Conservation (phyloP, 306 rosid genomes). For the Inga laurina region DNA sequence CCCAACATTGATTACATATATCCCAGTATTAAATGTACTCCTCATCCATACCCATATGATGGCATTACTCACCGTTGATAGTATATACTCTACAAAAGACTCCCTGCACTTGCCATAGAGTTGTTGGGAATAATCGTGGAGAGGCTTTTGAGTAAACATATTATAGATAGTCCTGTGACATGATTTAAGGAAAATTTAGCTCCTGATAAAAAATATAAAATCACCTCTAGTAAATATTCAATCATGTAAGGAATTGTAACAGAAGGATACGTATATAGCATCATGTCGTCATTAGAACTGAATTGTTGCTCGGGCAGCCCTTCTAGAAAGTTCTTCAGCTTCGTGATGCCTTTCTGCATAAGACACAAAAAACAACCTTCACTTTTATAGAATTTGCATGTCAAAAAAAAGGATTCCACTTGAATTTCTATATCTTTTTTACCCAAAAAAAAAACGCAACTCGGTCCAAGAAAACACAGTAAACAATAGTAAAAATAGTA, state of each 20-base stretch:
- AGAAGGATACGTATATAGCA: slow-evolving; percentile 35
- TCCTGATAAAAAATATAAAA: background rate
- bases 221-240: background rate
- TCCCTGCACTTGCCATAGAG: slow-evolving; percentile 49
- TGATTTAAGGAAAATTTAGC: slow-evolving; percentile 22
- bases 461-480: too few species aligned
- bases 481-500: too few species aligned
- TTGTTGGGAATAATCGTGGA: slow-evolving; percentile 52
- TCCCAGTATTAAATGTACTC: background rate
- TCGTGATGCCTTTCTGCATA: slow-evolving; percentile 38
- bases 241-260: background rate
- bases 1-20: background rate
- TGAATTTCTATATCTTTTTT: too few species aligned
- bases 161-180: slow-evolving; percentile 49
- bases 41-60: background rate
- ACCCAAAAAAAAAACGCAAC: too few species aligned
- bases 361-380: background rate
- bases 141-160: slow-evolving; percentile 59
- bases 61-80: slow-evolving; percentile 44
- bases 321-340: slow-evolving; percentile 43
- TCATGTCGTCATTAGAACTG: slow-evolving; percentile 34
- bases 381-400: too few species aligned
- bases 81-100: slow-evolving; percentile 43
- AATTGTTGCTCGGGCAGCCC: slow-evolving; percentile 36
- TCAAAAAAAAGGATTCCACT: background rate